Conservation (phyloP, 352 stramenopile genomes). For the Pythium aquatile region DNA sequence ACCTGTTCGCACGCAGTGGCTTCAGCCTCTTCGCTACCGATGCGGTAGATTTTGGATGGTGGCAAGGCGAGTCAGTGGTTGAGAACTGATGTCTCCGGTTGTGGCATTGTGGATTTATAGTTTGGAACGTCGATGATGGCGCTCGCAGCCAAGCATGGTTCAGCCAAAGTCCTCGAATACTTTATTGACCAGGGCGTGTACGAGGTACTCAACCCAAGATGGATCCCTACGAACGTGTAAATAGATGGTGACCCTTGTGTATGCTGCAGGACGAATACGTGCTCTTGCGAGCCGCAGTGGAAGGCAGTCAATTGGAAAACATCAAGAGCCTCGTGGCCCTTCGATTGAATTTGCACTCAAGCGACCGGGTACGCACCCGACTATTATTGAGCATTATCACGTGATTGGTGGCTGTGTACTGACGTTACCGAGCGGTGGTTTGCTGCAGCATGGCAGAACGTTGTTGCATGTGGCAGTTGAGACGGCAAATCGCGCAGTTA, state of each 20-base stretch:
- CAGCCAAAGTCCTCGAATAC: slow-evolving; percentile 8
- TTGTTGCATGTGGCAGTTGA: slow-evolving; percentile 7
- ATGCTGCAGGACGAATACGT: slow-evolving; percentile 8
- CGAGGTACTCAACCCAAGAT: neutral
- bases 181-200: slow-evolving; percentile 18
- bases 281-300: slow-evolving; percentile 13
- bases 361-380: neutral
- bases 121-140: slow-evolving; percentile 20
- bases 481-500: neutral
- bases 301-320: slow-evolving; percentile 13
- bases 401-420: neutral
- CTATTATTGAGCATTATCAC: neutral
- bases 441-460: neutral
- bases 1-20: slow-evolving; percentile 4
- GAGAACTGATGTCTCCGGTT: neutral
- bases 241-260: neutral
- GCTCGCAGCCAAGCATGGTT: slow-evolving; percentile 10
- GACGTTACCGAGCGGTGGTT: neutral
- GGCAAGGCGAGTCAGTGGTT: too few relatives aligned
- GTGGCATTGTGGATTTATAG: neutral
- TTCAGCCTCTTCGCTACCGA: slow-evolving; percentile 7
- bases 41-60: neutral
- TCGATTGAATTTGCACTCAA: slow-evolving; percentile 15
- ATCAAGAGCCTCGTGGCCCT: slow-evolving; percentile 11
- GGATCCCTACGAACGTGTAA: neutral